These are phyloP conservation scores for Aspergillus luchuensis DNA, from an alignment of 2,329 filamentous ascomycete genomes.

Conservation along the genomic window DNA sequence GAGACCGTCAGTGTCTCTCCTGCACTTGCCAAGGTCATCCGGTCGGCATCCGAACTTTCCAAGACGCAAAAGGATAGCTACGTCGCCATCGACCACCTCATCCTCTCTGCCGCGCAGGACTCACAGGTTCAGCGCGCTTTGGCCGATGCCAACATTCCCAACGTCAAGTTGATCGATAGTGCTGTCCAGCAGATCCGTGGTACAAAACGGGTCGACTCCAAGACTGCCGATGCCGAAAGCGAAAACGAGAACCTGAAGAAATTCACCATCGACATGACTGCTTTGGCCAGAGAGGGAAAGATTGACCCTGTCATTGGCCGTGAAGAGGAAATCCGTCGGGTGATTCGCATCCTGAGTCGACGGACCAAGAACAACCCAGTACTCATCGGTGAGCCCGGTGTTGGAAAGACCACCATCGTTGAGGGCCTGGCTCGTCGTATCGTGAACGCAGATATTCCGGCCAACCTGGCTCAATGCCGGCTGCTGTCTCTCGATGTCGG, in stretches of 20 bases:
- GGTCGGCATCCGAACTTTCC: slow-evolving; percentile 83
- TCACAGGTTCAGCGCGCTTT: slow-evolving; percentile 70
- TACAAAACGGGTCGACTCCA: slow-evolving; percentile 90
- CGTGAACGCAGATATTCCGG: slow-evolving; percentile 93
- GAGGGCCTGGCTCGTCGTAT: slow-evolving; percentile 95
- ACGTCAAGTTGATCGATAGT: slow-evolving; percentile 83
- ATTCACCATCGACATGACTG: slow-evolving; percentile 98
- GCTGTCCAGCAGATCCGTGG: slow-evolving; percentile 91
- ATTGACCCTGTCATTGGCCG: slow-evolving; percentile 96
- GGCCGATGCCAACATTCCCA: slow-evolving; percentile 86
- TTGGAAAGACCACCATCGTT: slow-evolving; percentile 97
- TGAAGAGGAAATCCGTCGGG: slow-evolving; percentile 91
- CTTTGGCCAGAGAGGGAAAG: slow-evolving; percentile 94
- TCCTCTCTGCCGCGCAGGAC: slow-evolving; percentile 82
- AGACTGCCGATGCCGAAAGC: slow-evolving; percentile 86
- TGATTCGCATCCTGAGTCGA: slow-evolving; percentile 86
- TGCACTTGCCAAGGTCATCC: slow-evolving; percentile 76
- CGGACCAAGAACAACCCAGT: slow-evolving; percentile 99
- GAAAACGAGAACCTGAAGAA: slow-evolving; percentile 96
- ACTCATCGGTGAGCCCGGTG: slow-evolving; percentile 95
- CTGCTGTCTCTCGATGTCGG: slow-evolving; percentile 94
- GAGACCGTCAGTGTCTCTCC: slow-evolving; percentile 83
- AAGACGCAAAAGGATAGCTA: slow-evolving; percentile 97
- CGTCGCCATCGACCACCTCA: slow-evolving; percentile 93
- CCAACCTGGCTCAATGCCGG: slow-evolving; percentile 91